phyloP scores from a whole-genome alignment of 192 early-diverging fungal genomes.

The Backusella westeae region DNA sequence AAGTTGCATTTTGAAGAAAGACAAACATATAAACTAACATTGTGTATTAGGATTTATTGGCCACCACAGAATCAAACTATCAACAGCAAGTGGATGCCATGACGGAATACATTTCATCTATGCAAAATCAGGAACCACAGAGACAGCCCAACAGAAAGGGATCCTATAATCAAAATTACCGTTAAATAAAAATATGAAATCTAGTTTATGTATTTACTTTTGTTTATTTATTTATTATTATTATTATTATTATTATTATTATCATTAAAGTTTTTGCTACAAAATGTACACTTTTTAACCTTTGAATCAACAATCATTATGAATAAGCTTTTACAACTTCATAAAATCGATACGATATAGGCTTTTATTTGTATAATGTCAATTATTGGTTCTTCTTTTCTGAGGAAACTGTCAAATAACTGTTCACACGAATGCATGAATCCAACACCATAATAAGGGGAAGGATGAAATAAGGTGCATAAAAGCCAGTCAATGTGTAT shows the following conservation, averaged over 20 bases:
- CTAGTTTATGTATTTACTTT: background rate
- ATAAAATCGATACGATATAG: too few species aligned
- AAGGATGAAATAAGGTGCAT: slow-evolving; percentile 66
- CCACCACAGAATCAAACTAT: slow-evolving; percentile 36
- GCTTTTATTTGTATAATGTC: too few species aligned
- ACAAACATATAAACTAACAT: background rate
- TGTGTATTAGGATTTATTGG: slow-evolving; percentile 27
- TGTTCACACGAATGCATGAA: slow-evolving; percentile 20
- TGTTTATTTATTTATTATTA: background rate
- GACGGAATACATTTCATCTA: slow-evolving; percentile 34
- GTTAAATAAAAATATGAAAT: background rate
- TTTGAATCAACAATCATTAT: too few species aligned
- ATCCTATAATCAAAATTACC: slow-evolving; percentile 1
- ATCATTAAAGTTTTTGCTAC: background rate
- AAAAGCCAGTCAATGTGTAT: slow-evolving; percentile 47
- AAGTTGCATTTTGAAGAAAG: background rate
- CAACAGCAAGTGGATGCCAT: slow-evolving; percentile 43
- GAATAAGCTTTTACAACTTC: too few species aligned
- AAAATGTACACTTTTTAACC: background rate
- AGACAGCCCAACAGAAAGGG: background rate
- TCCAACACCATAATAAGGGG: slow-evolving; percentile 58
- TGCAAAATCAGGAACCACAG: slow-evolving; percentile 11
- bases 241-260: background rate
- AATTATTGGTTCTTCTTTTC: background rate
- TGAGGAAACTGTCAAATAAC: background rate